Evolutionary conservation across 176 grass and related monocot genomes (phyloP), one percentile per base, ranked within the genome.

Genomic region (Luzula sylvatica): DNA sequence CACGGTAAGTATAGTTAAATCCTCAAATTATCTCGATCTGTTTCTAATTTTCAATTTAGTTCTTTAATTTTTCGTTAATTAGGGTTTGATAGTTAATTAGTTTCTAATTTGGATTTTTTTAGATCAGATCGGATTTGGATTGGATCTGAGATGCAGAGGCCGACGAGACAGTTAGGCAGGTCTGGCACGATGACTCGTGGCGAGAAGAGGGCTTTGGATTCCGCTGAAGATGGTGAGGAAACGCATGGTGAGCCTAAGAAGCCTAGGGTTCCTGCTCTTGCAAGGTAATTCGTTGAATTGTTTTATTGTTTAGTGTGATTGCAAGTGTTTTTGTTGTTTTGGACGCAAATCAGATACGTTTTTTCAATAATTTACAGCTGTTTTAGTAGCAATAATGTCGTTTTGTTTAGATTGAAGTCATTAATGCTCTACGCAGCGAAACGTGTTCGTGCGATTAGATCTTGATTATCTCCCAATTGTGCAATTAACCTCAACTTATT

Each of bases 231-330:
- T 2, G 53, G 55, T 8, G 65, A 68, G 4, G 46, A 20, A 3
- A 23, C 44, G 73, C 56, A 61, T 16, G 55, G 40, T 16, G 73
- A 76, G 11, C 2, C 65, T 2, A 76, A 76, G 46, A 53, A 64
- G 38, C 47, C 65, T 4, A 76, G 60, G 18, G 73, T 76, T 30
- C 73, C 73, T 2, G 73, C 73, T 3, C 73, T 76, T 23, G 73
- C 73, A 20, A 76, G 73, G 73, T 76, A 38, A 23, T 69, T 53
- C 23, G 43, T 67, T 15, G 12, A 20, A 2, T 53, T 20, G 48
- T 53, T 30, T 4, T 3, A 24, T 8, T n/a, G 23, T 25, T 9
- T 3, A 26, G 26, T 57, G n/a, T 15, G 53, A 30, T n/a, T n/a
- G 53, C 6, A 35, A 35, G 35, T 1, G 23, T 32, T 28, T 30